These are phyloP conservation scores for Lanmaoa rubissima DNA, from an alignment of 768 basidiomycete species.

Conservation along the genomic window DNA sequence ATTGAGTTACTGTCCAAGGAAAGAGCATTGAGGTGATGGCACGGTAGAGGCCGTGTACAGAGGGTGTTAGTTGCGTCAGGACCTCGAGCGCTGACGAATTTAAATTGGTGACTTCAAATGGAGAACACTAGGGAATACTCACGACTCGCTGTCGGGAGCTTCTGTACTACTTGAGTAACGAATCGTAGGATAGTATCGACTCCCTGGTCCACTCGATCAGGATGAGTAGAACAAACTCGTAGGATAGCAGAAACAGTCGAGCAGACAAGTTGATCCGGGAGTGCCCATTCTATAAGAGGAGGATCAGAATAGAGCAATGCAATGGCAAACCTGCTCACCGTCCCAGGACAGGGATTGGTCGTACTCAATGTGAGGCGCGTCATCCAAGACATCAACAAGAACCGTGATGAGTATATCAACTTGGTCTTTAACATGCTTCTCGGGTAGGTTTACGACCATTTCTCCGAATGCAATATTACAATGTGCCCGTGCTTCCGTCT, in stretches of 20 bases:
- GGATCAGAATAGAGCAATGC: background rate
- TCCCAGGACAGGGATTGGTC: constrained; percentile 79
- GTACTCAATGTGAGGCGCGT: constrained; percentile 75
- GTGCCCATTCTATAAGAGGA: constrained; percentile 67
- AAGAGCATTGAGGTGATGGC: constrained; percentile 80
- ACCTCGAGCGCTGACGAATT: constrained; percentile 56
- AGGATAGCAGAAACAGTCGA: constrained; percentile 77
- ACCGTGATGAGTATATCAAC: constrained; percentile 54
- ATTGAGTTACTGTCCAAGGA: constrained; percentile 67
- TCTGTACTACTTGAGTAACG: constrained; percentile 52
- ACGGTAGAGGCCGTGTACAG: constrained; percentile 83
- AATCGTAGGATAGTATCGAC: constrained; percentile 63
- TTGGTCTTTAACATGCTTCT: constrained; percentile 48
- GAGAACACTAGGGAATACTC: constrained; percentile 26
- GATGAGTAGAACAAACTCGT: constrained; percentile 55
- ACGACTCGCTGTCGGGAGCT: constrained; percentile 56
- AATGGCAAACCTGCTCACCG: constrained; percentile 42
- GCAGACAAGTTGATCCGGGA: constrained; percentile 81
- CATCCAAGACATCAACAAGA: constrained; percentile 65
- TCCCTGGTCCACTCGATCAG: constrained; percentile 47
- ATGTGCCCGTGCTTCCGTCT: constrained; percentile 73
- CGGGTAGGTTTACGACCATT: constrained; percentile 63
- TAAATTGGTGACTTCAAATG: background rate
- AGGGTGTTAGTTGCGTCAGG: constrained; percentile 73
- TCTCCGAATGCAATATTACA: constrained; percentile 85